phyloP scores from a whole-genome alignment of 2,329 filamentous ascomycete species.

The Fusarium aywerte region DNA sequence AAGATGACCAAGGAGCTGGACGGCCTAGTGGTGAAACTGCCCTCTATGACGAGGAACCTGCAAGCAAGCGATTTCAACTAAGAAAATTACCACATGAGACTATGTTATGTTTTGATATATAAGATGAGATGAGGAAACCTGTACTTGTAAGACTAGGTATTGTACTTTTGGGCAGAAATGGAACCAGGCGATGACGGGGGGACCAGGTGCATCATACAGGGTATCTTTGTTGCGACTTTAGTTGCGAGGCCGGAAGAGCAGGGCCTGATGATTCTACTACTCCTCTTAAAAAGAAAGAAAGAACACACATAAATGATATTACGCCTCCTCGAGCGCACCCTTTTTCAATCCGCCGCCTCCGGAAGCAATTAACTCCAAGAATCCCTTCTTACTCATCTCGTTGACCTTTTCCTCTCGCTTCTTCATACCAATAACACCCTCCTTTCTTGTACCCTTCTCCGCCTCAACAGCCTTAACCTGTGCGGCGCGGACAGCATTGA shows the following conservation, averaged over 20 bases:
- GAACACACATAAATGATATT: slow-evolving; percentile 39
- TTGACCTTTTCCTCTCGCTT: slow-evolving; percentile 88
- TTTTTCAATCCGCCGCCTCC: slow-evolving; percentile 70
- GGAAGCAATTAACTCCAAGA: slow-evolving; percentile 86
- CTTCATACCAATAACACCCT: slow-evolving; percentile 80
- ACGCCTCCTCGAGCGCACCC: slow-evolving; percentile 68
- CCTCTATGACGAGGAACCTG: slow-evolving; percentile 93
- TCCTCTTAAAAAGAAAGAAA: slow-evolving; percentile 43
- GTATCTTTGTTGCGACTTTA: slow-evolving; percentile 48
- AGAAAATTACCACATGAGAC: slow-evolving; percentile 24
- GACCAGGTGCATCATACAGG: slow-evolving; percentile 45
- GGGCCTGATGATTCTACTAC: slow-evolving; percentile 46
- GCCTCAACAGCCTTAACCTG: slow-evolving; percentile 89
- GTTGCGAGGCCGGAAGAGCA: slow-evolving; percentile 42
- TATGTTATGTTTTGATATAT: slow-evolving; percentile 21
- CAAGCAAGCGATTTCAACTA: slow-evolving; percentile 89
- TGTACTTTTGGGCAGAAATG: slow-evolving; percentile 40
- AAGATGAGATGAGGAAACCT: slow-evolving; percentile 32
- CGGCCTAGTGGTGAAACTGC: slow-evolving; percentile 84
- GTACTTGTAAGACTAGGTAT: slow-evolving; percentile 46
- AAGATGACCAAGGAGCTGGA: slow-evolving; percentile 91
- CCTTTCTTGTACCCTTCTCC: slow-evolving; percentile 73
- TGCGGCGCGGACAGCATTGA: slow-evolving; percentile 92
- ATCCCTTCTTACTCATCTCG: slow-evolving; percentile 97
- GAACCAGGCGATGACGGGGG: slow-evolving; percentile 38